These are phyloP conservation scores for Solanum megistacrolobum DNA, from an alignment of 257 asterid genomes.

Conservation along the genomic window DNA sequence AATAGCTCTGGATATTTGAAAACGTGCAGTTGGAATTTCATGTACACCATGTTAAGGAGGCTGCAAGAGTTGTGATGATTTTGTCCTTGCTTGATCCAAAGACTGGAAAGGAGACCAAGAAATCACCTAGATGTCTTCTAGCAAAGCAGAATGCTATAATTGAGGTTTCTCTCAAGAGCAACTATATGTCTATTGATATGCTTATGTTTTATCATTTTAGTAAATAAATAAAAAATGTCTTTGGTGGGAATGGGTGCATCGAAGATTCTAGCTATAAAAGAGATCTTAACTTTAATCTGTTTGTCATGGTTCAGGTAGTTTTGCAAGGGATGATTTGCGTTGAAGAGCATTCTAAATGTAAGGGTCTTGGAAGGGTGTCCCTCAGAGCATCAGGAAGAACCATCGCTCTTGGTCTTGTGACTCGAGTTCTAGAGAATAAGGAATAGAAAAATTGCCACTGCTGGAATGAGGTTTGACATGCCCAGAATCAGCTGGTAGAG, in stretches of 20 bases:
- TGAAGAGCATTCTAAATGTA: slow-evolving; percentile 51
- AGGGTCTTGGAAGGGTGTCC: slow-evolving; percentile 76
- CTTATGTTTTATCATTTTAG: neutral
- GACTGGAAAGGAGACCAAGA: slow-evolving; percentile 67
- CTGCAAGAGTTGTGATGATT: slow-evolving; percentile 60
- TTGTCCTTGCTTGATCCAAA: slow-evolving; percentile 67
- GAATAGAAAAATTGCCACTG: neutral
- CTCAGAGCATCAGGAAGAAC: slow-evolving; percentile 82
- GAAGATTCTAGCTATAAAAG: neutral
- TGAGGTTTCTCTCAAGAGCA: slow-evolving; percentile 45
- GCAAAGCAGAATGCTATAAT: slow-evolving; percentile 73
- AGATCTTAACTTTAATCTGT: neutral
- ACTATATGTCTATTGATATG: neutral
- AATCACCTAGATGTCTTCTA: slow-evolving; percentile 65
- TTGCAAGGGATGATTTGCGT: slow-evolving; percentile 63
- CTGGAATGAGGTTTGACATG: neutral
- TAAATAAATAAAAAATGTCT: neutral
- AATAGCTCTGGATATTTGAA: neutral
- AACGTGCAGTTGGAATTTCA: slow-evolving; percentile 72
- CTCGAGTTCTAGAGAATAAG: neutral
- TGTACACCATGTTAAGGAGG: slow-evolving; percentile 78
- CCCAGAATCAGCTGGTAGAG: neutral
- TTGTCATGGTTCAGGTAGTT: slow-evolving; percentile 34
- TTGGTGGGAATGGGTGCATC: neutral
- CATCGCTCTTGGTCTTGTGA: slow-evolving; percentile 43